Evolutionary conservation across 2,329 filamentous ascomycete genomes (phyloP).

Genomic region (Colletotrichum godetiae): DNA sequence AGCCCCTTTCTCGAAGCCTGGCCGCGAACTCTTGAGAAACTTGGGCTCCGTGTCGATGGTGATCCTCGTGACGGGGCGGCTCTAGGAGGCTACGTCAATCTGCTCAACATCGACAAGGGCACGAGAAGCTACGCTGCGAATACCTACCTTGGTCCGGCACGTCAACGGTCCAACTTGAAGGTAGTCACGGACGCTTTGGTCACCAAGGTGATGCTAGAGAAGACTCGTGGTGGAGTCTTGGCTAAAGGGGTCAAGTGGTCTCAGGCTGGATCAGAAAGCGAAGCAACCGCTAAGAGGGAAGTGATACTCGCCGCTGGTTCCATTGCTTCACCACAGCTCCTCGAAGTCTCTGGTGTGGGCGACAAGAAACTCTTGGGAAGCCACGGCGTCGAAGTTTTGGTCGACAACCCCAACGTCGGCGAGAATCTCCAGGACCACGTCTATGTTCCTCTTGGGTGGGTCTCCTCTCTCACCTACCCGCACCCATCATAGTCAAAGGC

Average conservation of each 20-base stretch:
- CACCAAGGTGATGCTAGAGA: conserved; percentile 37
- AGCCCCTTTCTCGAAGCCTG: conserved; percentile 24
- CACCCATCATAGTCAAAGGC: rapidly evolving
- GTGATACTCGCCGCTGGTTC: conserved; percentile 70
- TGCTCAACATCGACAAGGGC: conserved; percentile 38
- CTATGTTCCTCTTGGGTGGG: conserved; percentile 24
- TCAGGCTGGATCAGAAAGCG: conserved; percentile 8
- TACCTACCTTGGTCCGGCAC: conserved; percentile 38
- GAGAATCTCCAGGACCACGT: conserved; percentile 51
- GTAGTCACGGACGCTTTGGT: conserved; percentile 40
- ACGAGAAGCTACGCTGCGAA: conserved; percentile 41
- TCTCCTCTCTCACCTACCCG: rapidly evolving
- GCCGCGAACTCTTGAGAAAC: conserved; percentile 17
- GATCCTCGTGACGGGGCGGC: conserved; percentile 38
- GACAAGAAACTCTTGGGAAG: conserved; percentile 46
- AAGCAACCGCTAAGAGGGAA: conserved; percentile 50
- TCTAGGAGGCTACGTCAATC: conserved; percentile 30
- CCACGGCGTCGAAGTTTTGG: conserved; percentile 43
- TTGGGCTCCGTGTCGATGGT: conserved; percentile 32
- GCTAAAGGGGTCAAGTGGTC: conserved; percentile 38
- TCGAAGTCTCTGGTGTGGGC: conserved; percentile 73
- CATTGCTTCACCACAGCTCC: conserved; percentile 66
- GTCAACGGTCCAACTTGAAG: conserved; percentile 38
- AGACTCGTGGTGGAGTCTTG: background rate
- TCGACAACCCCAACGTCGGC: conserved; percentile 50